Evolutionary conservation across 768 basidiomycete genomes (phyloP), one percentile per base, ranked within the genome.

Genomic region (Boletellus ananiceps): DNA sequence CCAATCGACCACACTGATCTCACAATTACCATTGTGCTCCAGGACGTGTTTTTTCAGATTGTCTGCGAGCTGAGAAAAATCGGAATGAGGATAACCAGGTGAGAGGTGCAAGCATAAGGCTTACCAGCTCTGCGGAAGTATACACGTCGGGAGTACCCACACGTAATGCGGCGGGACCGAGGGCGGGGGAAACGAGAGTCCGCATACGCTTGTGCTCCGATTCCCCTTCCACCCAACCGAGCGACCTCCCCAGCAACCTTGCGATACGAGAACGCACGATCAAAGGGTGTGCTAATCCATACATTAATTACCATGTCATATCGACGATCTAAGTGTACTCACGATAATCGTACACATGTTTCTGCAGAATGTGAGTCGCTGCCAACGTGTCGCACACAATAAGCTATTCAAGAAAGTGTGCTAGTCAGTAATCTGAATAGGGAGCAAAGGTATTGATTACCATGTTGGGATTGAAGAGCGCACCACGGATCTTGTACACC

Each of bases 181-280:
- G 50, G 8, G 50, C 29, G 11, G 44, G 45, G 11, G 39, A 46
- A 4, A 51, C 40, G 21, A 51, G 50, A n/a, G 50, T 34, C 12
- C 46, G 50, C 46, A 51, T 51, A 8, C 50, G 50, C 19, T 41
- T 51, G 12, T 51, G 46, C 5, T 41, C 50, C 18, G 46, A 48
- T 48, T 51, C 50, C 3, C 50, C 46, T 29, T 51, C 50, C 15
- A 51, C 46, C 50, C 50, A 51, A 9, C 46, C 50, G 15, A 51
- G 45, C 5, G 46, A 51, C 12, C 36, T 51, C 25, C 50, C 50
- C 3, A 48, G 21, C 18, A 51, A 36, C 21, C 50, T 34, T 25
- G 50, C 50, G 4, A 51, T 51, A 6, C 50, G 46, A 5, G 27
- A 41, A 23, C 50, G 46, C 19, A 51, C 46, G 2, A 51, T 12